A percentile compares a stretch with the other conserved stretches of the same genome.
Conservation (phyloP, 192 early-diverging fungal species). For the Rhizoclosmatium sp. region DNA sequence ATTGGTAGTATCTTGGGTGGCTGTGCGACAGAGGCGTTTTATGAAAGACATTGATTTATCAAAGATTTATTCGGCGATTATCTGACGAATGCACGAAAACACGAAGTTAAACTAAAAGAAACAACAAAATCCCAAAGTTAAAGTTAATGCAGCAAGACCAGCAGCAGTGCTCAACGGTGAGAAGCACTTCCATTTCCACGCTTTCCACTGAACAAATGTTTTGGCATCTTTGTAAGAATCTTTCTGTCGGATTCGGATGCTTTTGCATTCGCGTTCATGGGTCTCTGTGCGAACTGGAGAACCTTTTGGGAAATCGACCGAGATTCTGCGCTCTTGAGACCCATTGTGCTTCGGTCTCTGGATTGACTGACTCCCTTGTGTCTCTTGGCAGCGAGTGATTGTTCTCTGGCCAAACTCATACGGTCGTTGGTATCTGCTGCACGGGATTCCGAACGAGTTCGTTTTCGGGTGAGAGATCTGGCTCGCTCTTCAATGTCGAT, state of each 20-base stretch:
- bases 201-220: slow-evolving; percentile 97
- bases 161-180: slow-evolving; percentile 43
- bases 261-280: slow-evolving; percentile 77
- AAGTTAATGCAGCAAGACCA: too few relatives aligned
- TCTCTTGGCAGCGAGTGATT: slow-evolving; percentile 38
- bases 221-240: slow-evolving; percentile 94
- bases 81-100: too few relatives aligned
- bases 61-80: too few relatives aligned
- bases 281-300: slow-evolving; percentile 75
- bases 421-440: background rate
- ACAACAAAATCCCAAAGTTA: too few relatives aligned
- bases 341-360: slow-evolving; percentile 63
- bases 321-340: slow-evolving; percentile 71
- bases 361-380: slow-evolving; percentile 42
- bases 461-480: slow-evolving; percentile 73
- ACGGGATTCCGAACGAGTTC: slow-evolving; percentile 76
- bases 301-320: slow-evolving; percentile 79
- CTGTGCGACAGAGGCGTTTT: too few relatives aligned
- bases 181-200: slow-evolving; percentile 58
- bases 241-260: slow-evolving; percentile 93
- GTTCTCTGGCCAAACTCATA: slow-evolving; percentile 25
- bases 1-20: too few relatives aligned
- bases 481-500: slow-evolving; percentile 71
- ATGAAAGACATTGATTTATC: too few relatives aligned
- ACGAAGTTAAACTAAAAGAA: too few relatives aligned